Percentiles rank a stretch among this genome's conserved stretches.
These are phyloP conservation scores for Dictyostelium capitatum DNA, from an alignment of 78 protist species.

Conservation along the genomic window DNA sequence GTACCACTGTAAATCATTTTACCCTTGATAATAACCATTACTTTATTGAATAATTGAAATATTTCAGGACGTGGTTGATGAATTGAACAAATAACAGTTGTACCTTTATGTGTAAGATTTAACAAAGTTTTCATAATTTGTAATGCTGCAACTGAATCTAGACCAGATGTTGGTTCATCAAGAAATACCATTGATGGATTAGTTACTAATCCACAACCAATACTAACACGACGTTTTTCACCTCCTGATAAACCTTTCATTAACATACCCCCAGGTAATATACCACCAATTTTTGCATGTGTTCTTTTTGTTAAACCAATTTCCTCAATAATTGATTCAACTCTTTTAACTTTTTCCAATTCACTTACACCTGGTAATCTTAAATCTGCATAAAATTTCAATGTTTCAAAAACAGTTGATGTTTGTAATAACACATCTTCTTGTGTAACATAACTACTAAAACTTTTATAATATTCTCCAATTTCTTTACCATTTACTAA, in stretches of 20 bases:
- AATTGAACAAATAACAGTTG: slow-evolving; percentile 38
- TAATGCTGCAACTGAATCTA: slow-evolving; percentile 39
- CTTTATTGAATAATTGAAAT: slow-evolving; percentile 27
- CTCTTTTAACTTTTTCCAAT: slow-evolving; percentile 28
- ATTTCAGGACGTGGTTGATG: slow-evolving; percentile 75
- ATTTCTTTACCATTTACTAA: slow-evolving; percentile 74
- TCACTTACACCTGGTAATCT: slow-evolving; percentile 1
- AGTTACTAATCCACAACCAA: slow-evolving; percentile 86
- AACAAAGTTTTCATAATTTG: slow-evolving; percentile 46
- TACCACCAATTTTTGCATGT: slow-evolving; percentile 70
- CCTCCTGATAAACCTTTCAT: slow-evolving; percentile 84
- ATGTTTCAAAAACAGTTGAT: slow-evolving; percentile 49
- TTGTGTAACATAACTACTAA: slow-evolving; percentile 42
- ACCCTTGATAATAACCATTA: slow-evolving; percentile 53
- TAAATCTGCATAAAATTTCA: slow-evolving; percentile 69
- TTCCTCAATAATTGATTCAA: slow-evolving; percentile 37
- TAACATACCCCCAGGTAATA: slow-evolving; percentile 50
- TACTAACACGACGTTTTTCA: slow-evolving; percentile 79
- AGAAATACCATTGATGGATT: slow-evolving; percentile 77
- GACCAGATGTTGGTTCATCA: slow-evolving; percentile 83
- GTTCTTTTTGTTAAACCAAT: slow-evolving; percentile 42
- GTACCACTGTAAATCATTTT: slow-evolving; percentile 42
- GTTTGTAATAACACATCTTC: slow-evolving; percentile 63
- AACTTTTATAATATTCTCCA: slow-evolving; percentile 49
- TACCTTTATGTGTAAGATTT: slow-evolving; percentile 27